A percentile compares a stretch with the other conserved stretches of the same genome.
Evolutionary conservation across 768 basidiomycete genomes (phyloP).

Genomic region (Rhodosporidiobolus sp.): DNA sequence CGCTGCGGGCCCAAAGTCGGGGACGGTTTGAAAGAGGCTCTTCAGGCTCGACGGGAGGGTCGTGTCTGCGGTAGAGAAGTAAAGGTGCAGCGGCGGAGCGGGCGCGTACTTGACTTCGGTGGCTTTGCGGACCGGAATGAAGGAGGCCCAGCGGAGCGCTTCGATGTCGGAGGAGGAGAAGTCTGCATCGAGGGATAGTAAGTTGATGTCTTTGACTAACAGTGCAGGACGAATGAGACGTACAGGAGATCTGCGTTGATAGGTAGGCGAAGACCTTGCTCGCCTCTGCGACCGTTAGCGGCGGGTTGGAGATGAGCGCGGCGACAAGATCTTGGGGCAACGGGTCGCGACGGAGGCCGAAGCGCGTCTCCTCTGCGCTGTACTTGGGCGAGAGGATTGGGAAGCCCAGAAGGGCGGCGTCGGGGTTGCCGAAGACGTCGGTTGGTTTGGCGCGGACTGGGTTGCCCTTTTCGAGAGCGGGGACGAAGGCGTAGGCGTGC

Average conservation of each 20-base stretch:
- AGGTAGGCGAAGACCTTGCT: conserved; percentile 41
- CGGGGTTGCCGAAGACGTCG: conserved; percentile 67
- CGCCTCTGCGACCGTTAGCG: conserved; percentile 27
- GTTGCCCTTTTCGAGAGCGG: conserved; percentile 59
- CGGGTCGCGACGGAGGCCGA: conserved; percentile 39
- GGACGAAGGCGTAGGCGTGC: conserved; percentile 69
- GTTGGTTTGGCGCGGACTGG: conserved; percentile 54
- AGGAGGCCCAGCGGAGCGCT: conserved; percentile 11
- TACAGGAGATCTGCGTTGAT: conserved; percentile 32
- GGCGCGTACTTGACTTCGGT: conserved; percentile 50
- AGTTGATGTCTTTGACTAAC: not conserved
- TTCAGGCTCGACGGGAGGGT: conserved; percentile 23
- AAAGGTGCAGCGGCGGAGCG: conserved; percentile 78
- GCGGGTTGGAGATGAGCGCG: conserved; percentile 30
- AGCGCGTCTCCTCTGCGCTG: conserved; percentile 35
- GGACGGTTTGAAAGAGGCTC: conserved; percentile 24
- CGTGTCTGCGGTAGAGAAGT: conserved; percentile 48
- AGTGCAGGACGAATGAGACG: not conserved
- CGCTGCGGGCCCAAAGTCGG: conserved; percentile 73
- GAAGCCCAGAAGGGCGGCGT: conserved; percentile 76
- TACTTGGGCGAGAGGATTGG: conserved; percentile 53
- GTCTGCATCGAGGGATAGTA: not conserved
- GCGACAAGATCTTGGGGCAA: conserved; percentile 26
- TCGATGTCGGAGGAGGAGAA: conserved; percentile 29
- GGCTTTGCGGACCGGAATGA: conserved; percentile 31